These are phyloP conservation scores for Starmerella bombi DNA, from an alignment of 805 yeast species.

Conservation along the genomic window DNA sequence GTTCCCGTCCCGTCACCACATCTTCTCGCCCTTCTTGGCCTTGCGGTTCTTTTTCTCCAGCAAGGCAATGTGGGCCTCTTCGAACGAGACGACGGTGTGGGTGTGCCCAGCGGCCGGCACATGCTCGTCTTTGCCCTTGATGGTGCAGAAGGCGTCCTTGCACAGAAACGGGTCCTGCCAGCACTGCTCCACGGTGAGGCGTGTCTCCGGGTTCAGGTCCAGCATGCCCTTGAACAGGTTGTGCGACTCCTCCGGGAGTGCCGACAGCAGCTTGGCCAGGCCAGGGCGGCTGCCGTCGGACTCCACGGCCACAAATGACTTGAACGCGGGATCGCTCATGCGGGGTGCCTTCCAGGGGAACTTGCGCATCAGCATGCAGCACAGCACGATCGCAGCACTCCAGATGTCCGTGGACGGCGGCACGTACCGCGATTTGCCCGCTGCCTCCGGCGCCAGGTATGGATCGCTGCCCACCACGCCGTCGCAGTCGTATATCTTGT, in stretches of 20 bases:
- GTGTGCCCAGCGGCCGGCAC: constrained; percentile 47
- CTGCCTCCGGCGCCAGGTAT: constrained; percentile 82
- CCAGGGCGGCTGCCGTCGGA: constrained; percentile 32
- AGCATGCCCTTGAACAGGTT: constrained; percentile 56
- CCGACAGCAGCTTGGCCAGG: constrained; percentile 51
- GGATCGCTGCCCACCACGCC: constrained; percentile 88
- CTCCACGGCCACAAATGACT: constrained; percentile 44
- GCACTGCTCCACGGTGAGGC: constrained; percentile 48
- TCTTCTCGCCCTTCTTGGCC: constrained; percentile 40
- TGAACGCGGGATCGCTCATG: constrained; percentile 66
- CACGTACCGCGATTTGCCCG: constrained; percentile 68
- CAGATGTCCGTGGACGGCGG: constrained; percentile 91
- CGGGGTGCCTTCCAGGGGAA: constrained; percentile 94
- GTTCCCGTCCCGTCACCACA: too few relatives aligned
- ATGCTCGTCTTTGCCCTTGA: constrained; percentile 22
- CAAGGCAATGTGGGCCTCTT: constrained; percentile 90
- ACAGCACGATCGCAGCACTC: constrained; percentile 82
- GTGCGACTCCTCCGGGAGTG: constrained; percentile 58
- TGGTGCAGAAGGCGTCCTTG: constrained; percentile 57
- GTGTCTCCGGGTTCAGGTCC: constrained; percentile 42
- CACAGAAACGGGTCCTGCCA: constrained; percentile 45
- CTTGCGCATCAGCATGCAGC: constrained; percentile 82
- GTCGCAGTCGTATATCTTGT: constrained; percentile 55
- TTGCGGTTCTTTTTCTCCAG: constrained; percentile 54
- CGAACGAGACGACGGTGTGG: constrained; percentile 82